Evolutionary conservation across 2,329 filamentous ascomycete genomes (phyloP).

Genomic region (Botrytis byssoidea): DNA sequence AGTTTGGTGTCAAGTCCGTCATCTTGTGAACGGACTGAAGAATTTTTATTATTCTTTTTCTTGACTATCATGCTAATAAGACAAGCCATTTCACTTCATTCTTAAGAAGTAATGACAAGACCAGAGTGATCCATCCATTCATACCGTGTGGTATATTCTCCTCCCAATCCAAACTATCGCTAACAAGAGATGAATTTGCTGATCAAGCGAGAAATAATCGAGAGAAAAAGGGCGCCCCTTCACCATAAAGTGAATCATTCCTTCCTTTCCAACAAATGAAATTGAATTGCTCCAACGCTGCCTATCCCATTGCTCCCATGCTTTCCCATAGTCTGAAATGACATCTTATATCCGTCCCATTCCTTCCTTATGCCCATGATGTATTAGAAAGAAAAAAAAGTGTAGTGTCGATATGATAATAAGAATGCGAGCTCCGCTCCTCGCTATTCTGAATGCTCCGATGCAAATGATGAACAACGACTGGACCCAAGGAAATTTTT

Average conservation of each 20-base stretch:
- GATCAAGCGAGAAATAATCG: slow-evolving; percentile 13
- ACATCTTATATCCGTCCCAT: slow-evolving; percentile 11
- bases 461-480: slow-evolving; percentile 11
- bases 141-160: slow-evolving; percentile 4
- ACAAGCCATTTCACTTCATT: neutral
- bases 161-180: slow-evolving; percentile 7
- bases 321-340: slow-evolving; percentile 15
- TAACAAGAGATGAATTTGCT: slow-evolving; percentile 3
- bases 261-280: slow-evolving; percentile 18
- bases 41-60: slow-evolving; percentile 1
- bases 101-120: slow-evolving; percentile 1
- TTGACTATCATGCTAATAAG: slow-evolving; percentile 2
- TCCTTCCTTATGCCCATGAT: slow-evolving; percentile 24
- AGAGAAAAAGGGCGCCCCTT: slow-evolving; percentile 18
- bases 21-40: slow-evolving; percentile 6
- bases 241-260: slow-evolving; percentile 16
- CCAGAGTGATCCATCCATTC: slow-evolving; percentile 4
- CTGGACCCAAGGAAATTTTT: slow-evolving; percentile 20
- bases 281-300: slow-evolving; percentile 16
- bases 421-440: neutral
- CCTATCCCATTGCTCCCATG: slow-evolving; percentile 14
- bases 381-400: slow-evolving; percentile 24
- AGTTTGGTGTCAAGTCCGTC: slow-evolving; percentile 10
- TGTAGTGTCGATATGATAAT: slow-evolving; percentile 6
- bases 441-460: slow-evolving; percentile 22